These are phyloP conservation scores for Podila epicladia DNA, from an alignment of 192 early-diverging fungal species.

Conservation along the genomic window DNA sequence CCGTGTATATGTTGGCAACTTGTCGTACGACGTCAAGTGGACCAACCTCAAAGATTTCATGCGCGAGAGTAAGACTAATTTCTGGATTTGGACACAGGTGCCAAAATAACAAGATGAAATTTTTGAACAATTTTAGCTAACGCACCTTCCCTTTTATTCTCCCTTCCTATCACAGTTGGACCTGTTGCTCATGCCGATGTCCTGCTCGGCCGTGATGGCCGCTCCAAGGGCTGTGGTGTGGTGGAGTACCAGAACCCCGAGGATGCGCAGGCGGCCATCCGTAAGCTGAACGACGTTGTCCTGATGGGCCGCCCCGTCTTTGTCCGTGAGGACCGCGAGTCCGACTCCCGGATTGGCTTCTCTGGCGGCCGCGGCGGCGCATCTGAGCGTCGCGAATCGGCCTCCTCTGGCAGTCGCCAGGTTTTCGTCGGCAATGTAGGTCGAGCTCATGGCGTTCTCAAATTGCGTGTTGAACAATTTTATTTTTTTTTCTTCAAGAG, in stretches of 20 bases:
- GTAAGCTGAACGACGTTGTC: constrained; percentile 68
- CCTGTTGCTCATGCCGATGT: constrained; percentile 83
- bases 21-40: constrained; percentile 79
- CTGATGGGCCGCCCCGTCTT: constrained; percentile 81
- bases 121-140: neutral
- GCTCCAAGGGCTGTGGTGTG: constrained; percentile 79
- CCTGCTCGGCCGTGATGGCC: constrained; percentile 63
- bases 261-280: constrained; percentile 80
- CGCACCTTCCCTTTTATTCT: neutral
- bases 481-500: neutral
- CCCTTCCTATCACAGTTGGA: constrained; percentile 61
- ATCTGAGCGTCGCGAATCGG: constrained; percentile 1
- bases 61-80: constrained; percentile 67
- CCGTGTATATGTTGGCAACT: constrained; percentile 86
- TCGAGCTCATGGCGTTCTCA: neutral
- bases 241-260: constrained; percentile 82
- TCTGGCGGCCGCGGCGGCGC: constrained; percentile 26
- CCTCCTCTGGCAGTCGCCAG: constrained; percentile 47
- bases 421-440: constrained; percentile 74
- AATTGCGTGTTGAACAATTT: neutral
- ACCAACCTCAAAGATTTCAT: constrained; percentile 86
- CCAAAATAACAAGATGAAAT: neutral
- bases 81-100: neutral
- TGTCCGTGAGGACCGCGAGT: constrained; percentile 81
- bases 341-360: constrained; percentile 55